Conservation (phyloP, 176 grass and related monocot genomes). For the Hordeum marinum region DNA sequence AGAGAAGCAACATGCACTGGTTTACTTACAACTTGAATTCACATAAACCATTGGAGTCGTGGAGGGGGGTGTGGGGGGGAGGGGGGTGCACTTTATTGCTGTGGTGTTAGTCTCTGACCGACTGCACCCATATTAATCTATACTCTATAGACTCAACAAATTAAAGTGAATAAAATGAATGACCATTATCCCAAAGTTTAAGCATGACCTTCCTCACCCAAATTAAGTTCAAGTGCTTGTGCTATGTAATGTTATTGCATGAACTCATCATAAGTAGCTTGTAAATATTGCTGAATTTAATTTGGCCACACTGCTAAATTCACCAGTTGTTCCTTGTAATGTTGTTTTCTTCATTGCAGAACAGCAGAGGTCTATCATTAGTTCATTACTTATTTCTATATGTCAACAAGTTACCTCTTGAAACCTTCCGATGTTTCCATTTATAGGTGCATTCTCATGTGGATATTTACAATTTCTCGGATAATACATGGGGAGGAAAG, state of each 20-base stretch:
- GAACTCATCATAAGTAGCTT: neutral
- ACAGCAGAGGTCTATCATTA: neutral
- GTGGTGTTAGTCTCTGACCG: neutral
- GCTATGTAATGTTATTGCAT: neutral
- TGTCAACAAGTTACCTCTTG: neutral
- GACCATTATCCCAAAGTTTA: neutral
- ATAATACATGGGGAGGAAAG: conserved; percentile 83
- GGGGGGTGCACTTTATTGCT: neutral
- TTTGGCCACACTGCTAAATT: neutral
- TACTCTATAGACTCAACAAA: neutral
- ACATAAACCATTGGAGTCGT: neutral
- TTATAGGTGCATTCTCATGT: conserved; percentile 94
- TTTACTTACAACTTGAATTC: neutral
- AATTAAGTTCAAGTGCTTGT: neutral
- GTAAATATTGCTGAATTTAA: neutral
- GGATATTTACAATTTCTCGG: conserved; percentile 90
- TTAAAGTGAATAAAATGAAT: conserved; percentile 8
- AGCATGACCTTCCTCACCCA: neutral
- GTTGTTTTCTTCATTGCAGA: neutral
- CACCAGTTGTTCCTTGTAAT: neutral
- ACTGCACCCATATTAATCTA: neutral
- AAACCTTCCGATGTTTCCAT: neutral
- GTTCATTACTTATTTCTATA: conserved; percentile 16
- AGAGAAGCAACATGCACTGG: neutral
- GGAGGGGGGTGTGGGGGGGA: neutral